Percentiles rank a stretch among this genome's conserved stretches.
Conservation (phyloP, 257 asterid genomes). For the Salvia hispanica region DNA sequence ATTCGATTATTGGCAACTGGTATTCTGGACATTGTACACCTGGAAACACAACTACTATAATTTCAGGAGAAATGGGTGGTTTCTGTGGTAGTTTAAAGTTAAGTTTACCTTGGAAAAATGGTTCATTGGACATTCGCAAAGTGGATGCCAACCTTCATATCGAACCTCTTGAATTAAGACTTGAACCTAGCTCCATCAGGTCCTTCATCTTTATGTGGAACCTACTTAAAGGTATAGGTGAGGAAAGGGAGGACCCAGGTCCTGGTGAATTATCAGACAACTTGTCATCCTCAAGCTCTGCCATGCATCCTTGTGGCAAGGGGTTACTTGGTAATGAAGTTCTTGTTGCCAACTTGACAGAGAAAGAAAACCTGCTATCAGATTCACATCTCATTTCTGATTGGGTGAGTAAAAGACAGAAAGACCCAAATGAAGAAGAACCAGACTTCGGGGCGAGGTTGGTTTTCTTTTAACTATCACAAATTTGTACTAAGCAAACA, state of each 20-base stretch:
- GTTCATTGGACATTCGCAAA: constrained; percentile 73
- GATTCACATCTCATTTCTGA: constrained; percentile 89
- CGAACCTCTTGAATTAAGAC: constrained; percentile 73
- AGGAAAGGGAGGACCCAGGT: constrained; percentile 38
- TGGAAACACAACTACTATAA: constrained; percentile 51
- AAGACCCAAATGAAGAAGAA: constrained; percentile 51
- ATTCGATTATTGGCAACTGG: constrained; percentile 45
- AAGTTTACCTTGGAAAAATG: constrained; percentile 94
- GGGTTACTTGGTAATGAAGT: constrained; percentile 42
- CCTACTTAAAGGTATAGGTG: constrained; percentile 52
- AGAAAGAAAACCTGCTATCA: constrained; percentile 68
- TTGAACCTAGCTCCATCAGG: constrained; percentile 72
- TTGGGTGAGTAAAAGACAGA: constrained; percentile 72
- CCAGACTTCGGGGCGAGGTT: constrained; percentile 97
- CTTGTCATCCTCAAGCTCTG: constrained; percentile 47
- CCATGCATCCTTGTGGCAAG: constrained; percentile 44
- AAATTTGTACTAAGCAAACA: constrained; percentile 10
- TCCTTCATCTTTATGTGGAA: constrained; percentile 66
- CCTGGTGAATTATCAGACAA: constrained; percentile 40
- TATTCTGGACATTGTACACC: constrained; percentile 52
- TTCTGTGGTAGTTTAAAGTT: constrained; percentile 81
- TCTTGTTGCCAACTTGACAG: constrained; percentile 42
- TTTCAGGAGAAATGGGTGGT: constrained; percentile 76
- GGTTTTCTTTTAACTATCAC: constrained; percentile 32
- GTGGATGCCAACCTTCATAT: constrained; percentile 87